Evolutionary conservation across 441 rosid species (phyloP), one percentile per base, ranked within the genome.

Genomic region (Flueggea neowawraea): DNA sequence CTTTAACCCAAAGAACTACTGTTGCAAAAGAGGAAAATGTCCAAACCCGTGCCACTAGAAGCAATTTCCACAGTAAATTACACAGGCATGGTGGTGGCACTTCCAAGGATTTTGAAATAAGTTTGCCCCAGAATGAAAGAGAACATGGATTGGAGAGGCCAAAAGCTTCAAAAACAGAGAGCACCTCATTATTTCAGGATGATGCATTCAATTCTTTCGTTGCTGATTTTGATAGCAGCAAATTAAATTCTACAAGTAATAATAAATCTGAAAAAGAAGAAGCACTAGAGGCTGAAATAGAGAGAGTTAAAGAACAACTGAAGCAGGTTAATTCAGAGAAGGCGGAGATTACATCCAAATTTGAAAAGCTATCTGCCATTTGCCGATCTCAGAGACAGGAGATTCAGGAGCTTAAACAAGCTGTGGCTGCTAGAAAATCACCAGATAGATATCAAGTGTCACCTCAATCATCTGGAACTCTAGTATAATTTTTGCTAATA

Each of bases 341-440:
- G 70, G 85, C 75, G 22, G 99, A 89, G 75, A 79, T 91, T 32
- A 74, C 91, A 4, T 84, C 84, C 16, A 94, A 87, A 73, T 87
- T 80, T 75, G 99, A 91, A 63, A 89, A 87, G 86, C 88, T 94
- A 48, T 83, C 97, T 73, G 88, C 97, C 67, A 89, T 94, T 57
- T 94, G 99, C 69, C 88, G 89, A 71, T 91, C 91, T 12, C 99
- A 94, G 78, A 83, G 96, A 69, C 94, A 86, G 74, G 99, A 91
- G 75, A 84, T 94, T 65, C 95, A 87, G 76, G 99, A 91, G 72
- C 96, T 94, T 60, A 94, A 87, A 84, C 95, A 89, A 78, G 81
- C 81, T 59, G 76, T 85, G 60, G 87, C 83, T 47, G 69, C 87
- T 48, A 81, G 78, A 69, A 72, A 86, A 39, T 78, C 96, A 44